These are phyloP conservation scores for Ilex asprella DNA, from an alignment of 257 asterid species.

Conservation along the genomic window DNA sequence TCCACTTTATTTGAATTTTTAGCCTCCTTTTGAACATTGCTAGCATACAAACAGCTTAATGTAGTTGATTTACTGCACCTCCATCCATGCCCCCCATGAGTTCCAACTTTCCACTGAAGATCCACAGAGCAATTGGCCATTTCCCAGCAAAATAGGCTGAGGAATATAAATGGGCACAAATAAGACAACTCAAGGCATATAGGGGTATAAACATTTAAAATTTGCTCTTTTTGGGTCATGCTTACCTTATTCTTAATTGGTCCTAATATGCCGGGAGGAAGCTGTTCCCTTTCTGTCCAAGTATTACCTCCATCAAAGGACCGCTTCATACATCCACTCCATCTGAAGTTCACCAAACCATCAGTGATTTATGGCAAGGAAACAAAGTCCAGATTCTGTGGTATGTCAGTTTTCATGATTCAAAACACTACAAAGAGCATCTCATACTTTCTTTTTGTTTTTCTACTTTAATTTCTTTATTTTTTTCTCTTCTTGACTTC, in stretches of 20 bases:
- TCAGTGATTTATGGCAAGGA: constrained; percentile 5
- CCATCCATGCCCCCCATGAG: constrained; percentile 99
- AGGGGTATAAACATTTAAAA: no score
- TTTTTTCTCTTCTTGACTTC: no score
- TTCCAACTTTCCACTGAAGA: constrained; percentile 99
- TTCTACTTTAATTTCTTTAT: no score
- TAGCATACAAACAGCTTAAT: background rate
- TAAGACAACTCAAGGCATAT: background rate
- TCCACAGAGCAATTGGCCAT: constrained; percentile 87
- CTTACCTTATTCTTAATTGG: constrained; percentile 87
- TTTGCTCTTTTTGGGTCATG: background rate
- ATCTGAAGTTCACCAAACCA: constrained; percentile 31
- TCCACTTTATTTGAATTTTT: background rate
- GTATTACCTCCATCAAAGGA: constrained; percentile 71
- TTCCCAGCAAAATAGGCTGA: constrained; percentile 84
- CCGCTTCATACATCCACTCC: constrained; percentile 95
- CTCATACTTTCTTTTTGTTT: no score
- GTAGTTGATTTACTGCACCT: constrained; percentile 34
- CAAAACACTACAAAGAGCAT: no score
- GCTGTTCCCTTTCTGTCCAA: constrained; percentile 82
- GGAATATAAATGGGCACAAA: constrained; percentile 7
- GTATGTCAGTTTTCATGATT: no score
- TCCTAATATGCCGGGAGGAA: constrained; percentile 96
- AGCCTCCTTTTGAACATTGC: constrained; percentile 1
- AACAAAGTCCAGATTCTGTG: no score